Evolutionary conservation across 2,329 filamentous ascomycete genomes (phyloP).

Genomic region (Cryphonectria carpinicola): DNA sequence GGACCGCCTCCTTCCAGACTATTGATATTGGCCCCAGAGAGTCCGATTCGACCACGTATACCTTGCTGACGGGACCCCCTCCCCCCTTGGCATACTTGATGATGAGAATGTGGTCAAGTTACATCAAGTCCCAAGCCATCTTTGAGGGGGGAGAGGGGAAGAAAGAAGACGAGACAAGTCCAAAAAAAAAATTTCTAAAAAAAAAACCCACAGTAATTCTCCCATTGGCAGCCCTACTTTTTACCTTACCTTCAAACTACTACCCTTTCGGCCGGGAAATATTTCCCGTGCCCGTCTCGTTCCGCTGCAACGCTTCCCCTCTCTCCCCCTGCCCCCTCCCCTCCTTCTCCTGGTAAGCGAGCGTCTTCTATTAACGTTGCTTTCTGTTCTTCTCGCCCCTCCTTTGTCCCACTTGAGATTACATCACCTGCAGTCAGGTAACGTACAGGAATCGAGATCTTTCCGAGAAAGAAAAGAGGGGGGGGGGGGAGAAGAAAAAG

Average conservation of each 20-base stretch:
- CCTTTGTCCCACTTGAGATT: not conserved
- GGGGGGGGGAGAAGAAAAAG: too few relatives aligned
- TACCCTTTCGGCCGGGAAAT: not conserved
- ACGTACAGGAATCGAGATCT: not conserved
- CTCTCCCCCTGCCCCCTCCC: too few relatives aligned
- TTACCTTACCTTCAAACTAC: not conserved
- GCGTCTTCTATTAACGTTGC: not conserved
- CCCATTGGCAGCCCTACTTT: constrained; percentile 12
- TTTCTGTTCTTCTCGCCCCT: too few relatives aligned
- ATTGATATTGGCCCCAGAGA: not conserved
- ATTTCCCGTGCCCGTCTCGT: not conserved
- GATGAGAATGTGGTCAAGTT: not conserved
- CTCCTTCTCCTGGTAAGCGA: not conserved
- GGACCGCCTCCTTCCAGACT: not conserved
- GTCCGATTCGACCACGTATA: constrained; percentile 1
- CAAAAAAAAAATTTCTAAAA: too few relatives aligned
- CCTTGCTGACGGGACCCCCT: not conserved
- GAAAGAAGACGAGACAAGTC: not conserved
- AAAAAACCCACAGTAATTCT: not conserved
- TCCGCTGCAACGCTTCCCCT: not conserved
- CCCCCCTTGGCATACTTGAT: not conserved
- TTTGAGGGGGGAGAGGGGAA: not conserved
- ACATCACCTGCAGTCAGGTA: not conserved
- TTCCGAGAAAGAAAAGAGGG: not conserved
- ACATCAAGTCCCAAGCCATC: not conserved